phyloP scores from a whole-genome alignment of 257 asterid species.

The Solanum corneliomulleri region DNA sequence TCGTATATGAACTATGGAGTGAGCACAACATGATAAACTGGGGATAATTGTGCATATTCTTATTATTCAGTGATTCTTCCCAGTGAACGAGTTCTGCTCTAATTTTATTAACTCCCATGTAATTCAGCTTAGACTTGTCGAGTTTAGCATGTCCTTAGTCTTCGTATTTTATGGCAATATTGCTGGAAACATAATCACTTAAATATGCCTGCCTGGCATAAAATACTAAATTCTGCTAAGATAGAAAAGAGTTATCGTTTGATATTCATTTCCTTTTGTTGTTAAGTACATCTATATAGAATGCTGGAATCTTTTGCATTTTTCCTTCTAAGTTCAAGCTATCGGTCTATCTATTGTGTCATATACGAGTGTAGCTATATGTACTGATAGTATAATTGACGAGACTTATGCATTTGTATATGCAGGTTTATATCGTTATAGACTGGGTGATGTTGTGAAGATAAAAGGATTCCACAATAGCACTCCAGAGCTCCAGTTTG shows the following conservation, averaged over 20 bases:
- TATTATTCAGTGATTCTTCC: neutral
- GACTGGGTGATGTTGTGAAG: slow-evolving; percentile 80
- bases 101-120: neutral
- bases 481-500: slow-evolving; percentile 74
- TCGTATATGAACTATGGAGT: neutral
- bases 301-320: neutral
- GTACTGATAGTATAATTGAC: neutral
- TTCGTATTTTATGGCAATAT: neutral
- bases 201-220: neutral
- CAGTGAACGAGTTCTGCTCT: neutral
- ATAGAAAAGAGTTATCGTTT: neutral
- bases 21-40: neutral
- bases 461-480: slow-evolving; percentile 71
- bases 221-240: neutral
- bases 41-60: neutral
- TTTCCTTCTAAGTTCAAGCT: neutral
- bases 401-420: neutral
- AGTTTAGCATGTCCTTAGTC: neutral
- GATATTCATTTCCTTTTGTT: neutral
- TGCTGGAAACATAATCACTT: neutral
- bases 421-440: slow-evolving; percentile 82
- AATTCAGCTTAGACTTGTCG: neutral
- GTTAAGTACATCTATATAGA: neutral
- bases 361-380: neutral
- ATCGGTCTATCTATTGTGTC: neutral